Evolutionary conservation across 225 moss, liverwort and hornwort species (phyloP), one percentile per base, ranked within the genome.

Genomic region (Marchantia paleacea): DNA sequence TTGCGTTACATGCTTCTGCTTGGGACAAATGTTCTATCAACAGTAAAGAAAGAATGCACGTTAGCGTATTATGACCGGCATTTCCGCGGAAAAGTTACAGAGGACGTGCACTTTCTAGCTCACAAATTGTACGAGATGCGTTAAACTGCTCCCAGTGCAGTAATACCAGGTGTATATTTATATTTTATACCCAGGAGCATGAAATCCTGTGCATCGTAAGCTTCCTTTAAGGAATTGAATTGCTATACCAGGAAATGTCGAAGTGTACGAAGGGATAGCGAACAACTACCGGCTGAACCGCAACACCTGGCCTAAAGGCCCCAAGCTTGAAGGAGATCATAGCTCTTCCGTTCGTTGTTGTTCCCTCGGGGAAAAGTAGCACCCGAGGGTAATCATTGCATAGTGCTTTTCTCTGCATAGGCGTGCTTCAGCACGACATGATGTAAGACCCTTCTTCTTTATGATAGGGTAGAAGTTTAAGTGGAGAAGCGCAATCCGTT

Each of bases 221-320:
- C 78, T 78, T 78, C 78, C 58, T 78, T 64, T 51, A 69, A 67
- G 47, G 77, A 64, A 52, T 52, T 75, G 69, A 20, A 52, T 82
- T 79, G 80, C 83, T 75, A 79, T 86, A 96, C 96, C 96, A 94
- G 78, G 96, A 96, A 78, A 85, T 79, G 79, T 94, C 94, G 1
- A 89, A 92, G 85, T 96, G 89, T 74, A 87, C 87, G 73, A 93
- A 96, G 65, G 96, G 96, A 85, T 96, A 96, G 62, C 96, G 92
- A 77, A 94, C 85, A 80, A 96, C 91, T 60, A 91, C 96, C 55
- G 94, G 96, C 86, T 96, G 94, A 80, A 94, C 86, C 55, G 96
- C 87, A 87, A 92, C 87, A 68, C 91, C 94, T 81, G 91, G 94
- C 72, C 89, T 85, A 75, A 96, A 96, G 52, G 96, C 96, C 72